phyloP scores from a whole-genome alignment of 2,329 filamentous ascomycete genomes.

The Talaromyces amestolkiae region DNA sequence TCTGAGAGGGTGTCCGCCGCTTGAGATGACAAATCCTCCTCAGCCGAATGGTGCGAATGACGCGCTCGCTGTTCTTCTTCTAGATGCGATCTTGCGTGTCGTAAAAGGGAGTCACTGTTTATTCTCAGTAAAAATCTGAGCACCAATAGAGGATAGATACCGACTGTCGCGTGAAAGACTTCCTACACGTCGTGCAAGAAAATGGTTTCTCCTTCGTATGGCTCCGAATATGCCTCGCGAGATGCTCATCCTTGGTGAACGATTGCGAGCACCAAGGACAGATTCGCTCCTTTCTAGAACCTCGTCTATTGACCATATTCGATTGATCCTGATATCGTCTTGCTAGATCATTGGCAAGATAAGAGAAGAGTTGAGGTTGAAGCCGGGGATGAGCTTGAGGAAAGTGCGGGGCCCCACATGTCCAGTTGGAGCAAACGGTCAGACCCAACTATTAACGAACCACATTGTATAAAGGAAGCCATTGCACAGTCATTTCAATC shows the following conservation, averaged over 20 bases:
- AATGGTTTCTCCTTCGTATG: conserved; percentile 15
- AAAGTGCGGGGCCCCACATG: not conserved
- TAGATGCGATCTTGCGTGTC: conserved; percentile 10
- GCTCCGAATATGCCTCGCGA: conserved; percentile 12
- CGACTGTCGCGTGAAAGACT: conserved; percentile 13
- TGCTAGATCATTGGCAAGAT: not conserved
- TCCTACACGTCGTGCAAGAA: conserved; percentile 9
- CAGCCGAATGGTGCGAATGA: not conserved
- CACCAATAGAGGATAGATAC: not conserved
- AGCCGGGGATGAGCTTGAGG: not conserved
- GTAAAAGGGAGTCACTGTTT: conserved; percentile 8
- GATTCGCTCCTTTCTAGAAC: conserved; percentile 3
- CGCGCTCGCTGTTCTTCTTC: not conserved
- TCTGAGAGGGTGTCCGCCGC: not conserved
- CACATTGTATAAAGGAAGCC: not conserved
- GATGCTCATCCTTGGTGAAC: conserved; percentile 16
- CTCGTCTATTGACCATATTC: conserved; percentile 6
- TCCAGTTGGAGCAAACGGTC: not conserved
- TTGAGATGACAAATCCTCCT: not conserved
- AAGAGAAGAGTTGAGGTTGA: not conserved
- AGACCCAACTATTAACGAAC: not conserved
- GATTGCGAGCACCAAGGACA: conserved; percentile 14
- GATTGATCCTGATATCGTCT: not conserved
- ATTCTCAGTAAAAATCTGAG: not conserved
- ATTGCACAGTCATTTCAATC: too few relatives aligned